Evolutionary conservation across 2,329 filamentous ascomycete genomes (phyloP), one percentile per base, ranked within the genome.

Genomic region (Fusarium tupiense): DNA sequence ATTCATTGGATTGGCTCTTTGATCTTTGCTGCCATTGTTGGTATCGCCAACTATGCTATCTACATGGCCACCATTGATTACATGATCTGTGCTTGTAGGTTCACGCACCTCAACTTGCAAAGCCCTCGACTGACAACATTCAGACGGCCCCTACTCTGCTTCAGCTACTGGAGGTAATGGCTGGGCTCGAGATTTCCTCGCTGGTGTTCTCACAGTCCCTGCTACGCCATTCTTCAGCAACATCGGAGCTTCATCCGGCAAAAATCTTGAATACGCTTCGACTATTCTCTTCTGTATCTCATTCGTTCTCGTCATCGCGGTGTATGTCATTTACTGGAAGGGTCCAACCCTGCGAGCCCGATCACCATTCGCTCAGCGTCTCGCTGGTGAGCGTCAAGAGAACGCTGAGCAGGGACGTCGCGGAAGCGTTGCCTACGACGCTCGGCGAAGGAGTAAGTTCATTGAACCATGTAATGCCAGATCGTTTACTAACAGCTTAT

Each of bases 21-120:
- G 84, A 83, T 93, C 53, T 93, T 91, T 72, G 86, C 88, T 4
- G 86, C 86, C 22, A 84, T 93, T 50, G 90, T 94, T 58, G 93
- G 91, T 29, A 91, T 94, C 59, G 92, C 92, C 63, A 94, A 94
- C 77, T 93, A 92, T 44, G 85, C 88, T 40, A 93, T 93, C 66
- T 94, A 94, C 83, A 93, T 93, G 90, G 91, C 91, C 3, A 93
- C 91, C 3, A 92, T 94, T 72, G 91, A 94, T 81, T 94, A 94
- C 83, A 93, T 94, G 89, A 77, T 78, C 29, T 79, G 77, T 29
- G 74, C 77, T 3, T 79, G 76, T 77, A 53, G 73, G 76, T 61
- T 33, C 0, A 33, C 1, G 17, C 1, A 6, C 2, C 8, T 12
- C 3, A 5, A 17, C 6, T 1, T 4, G 8, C 8, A 2, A 0